phyloP scores from a whole-genome alignment of 768 basidiomycete species.

The Stropharia rugosoannulata region DNA sequence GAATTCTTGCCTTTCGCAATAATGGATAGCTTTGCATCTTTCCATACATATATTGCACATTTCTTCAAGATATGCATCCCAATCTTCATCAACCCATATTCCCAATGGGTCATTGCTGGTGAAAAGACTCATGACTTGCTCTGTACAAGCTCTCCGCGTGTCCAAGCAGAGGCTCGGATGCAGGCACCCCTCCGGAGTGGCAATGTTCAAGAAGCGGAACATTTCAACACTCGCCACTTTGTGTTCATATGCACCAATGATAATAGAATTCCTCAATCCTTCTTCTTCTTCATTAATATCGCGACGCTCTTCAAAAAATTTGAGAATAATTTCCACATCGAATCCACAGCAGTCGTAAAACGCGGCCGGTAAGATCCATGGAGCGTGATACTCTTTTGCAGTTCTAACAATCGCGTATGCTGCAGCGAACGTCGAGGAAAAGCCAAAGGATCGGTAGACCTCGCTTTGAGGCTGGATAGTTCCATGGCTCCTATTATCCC shows the following conservation, averaged over 20 bases:
- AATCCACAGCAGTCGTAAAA: conserved; percentile 19
- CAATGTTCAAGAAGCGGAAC: conserved; percentile 5
- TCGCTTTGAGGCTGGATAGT: conserved; percentile 5
- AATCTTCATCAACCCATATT: conserved; percentile 16
- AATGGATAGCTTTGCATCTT: neutral
- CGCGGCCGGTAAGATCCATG: conserved; percentile 14
- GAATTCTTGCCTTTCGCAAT: neutral
- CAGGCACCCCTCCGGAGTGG: neutral
- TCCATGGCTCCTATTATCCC: conserved; percentile 1
- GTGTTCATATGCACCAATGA: conserved; percentile 11
- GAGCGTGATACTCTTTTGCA: neutral
- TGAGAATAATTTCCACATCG: conserved; percentile 6
- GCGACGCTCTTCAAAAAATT: neutral
- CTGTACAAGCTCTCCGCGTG: neutral
- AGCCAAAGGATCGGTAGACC: neutral
- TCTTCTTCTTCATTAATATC: neutral
- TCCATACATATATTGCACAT: conserved; percentile 4
- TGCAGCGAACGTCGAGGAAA: neutral
- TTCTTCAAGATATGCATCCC: conserved; percentile 14
- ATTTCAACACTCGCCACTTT: conserved; percentile 1
- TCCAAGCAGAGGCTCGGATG: neutral
- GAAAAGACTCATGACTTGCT: neutral
- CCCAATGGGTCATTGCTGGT: conserved; percentile 12
- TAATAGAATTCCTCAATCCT: neutral
- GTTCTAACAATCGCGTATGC: conserved; percentile 7